phyloP scores from a whole-genome alignment of 345 rosid genomes.

The Luvunga scandens region DNA sequence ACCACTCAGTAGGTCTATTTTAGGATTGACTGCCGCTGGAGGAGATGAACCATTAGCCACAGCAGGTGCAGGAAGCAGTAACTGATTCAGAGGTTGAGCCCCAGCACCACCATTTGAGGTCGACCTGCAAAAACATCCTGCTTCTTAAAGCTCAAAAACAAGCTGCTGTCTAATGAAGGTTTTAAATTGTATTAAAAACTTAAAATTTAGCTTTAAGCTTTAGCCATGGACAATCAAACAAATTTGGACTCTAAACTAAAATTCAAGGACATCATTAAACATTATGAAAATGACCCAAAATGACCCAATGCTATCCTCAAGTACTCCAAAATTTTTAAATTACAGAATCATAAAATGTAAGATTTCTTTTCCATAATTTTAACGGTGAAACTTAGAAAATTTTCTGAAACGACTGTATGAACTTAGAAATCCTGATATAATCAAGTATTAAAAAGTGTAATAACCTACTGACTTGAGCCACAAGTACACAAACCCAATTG shows the following conservation, averaged over 20 bases:
- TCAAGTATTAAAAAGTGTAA: neutral
- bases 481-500: neutral
- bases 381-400: neutral
- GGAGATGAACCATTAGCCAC: conserved; percentile 55
- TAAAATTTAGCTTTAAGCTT: neutral
- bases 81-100: conserved; percentile 55
- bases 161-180: neutral
- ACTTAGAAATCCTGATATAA: neutral
- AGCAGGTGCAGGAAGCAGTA: conserved; percentile 85
- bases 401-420: neutral
- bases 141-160: conserved; percentile 11
- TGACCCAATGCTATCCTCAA: neutral
- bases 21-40: conserved; percentile 48
- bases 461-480: neutral
- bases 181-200: neutral
- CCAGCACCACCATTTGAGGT: conserved; percentile 54
- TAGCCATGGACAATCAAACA: neutral
- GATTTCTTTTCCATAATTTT: neutral
- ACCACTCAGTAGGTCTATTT: conserved; percentile 93
- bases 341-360: neutral
- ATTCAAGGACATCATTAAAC: neutral
- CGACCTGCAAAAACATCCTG: conserved; percentile 43
- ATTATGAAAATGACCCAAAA: conserved; percentile 5
- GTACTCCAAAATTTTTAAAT: neutral
- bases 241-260: neutral